Evolutionary conservation across 1,139 yeast species (phyloP).

Genomic region (Yarrowia galli): DNA sequence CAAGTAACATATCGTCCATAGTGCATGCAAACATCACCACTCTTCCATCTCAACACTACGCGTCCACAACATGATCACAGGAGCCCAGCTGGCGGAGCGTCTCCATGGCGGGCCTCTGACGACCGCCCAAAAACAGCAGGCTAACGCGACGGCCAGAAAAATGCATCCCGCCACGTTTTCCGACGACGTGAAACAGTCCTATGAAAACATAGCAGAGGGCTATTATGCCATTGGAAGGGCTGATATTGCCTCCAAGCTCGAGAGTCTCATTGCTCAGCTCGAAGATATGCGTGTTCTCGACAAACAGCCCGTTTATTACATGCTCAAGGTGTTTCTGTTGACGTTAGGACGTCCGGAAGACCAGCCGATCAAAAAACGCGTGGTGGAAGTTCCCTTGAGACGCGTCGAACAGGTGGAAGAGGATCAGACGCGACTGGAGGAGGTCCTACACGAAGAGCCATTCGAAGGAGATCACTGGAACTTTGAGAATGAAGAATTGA

Average conservation of each 20-base stretch:
- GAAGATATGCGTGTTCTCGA: slow-evolving; percentile 12
- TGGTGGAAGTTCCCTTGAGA: background rate
- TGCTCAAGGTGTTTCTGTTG: slow-evolving; percentile 25
- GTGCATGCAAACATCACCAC: background rate
- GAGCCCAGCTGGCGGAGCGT: slow-evolving; percentile 13
- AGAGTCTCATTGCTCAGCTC: background rate
- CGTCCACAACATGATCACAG: background rate
- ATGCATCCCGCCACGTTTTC: slow-evolving; percentile 26
- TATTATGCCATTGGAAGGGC: slow-evolving; percentile 29
- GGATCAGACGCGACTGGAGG: background rate
- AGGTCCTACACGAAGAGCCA: background rate
- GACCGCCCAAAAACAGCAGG: slow-evolving; percentile 40
- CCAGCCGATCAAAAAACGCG: slow-evolving; percentile 3
- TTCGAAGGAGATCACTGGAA: slow-evolving; percentile 25
- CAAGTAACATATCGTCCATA: background rate
- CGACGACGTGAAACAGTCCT: slow-evolving; percentile 16
- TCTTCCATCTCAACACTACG: background rate
- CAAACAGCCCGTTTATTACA: slow-evolving; percentile 17
- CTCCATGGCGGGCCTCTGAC: slow-evolving; percentile 3
- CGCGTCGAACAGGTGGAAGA: background rate
- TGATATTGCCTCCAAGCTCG: slow-evolving; percentile 12
- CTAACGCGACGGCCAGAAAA: slow-evolving; percentile 18
- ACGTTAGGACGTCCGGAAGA: slow-evolving; percentile 12
- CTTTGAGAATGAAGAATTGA: slow-evolving; percentile 21
- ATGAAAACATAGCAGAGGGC: slow-evolving; percentile 12